Evolutionary conservation across 73 alveolate genomes (phyloP), one percentile per base, ranked within the genome.

Genomic region (Symbiodinium natans): DNA sequence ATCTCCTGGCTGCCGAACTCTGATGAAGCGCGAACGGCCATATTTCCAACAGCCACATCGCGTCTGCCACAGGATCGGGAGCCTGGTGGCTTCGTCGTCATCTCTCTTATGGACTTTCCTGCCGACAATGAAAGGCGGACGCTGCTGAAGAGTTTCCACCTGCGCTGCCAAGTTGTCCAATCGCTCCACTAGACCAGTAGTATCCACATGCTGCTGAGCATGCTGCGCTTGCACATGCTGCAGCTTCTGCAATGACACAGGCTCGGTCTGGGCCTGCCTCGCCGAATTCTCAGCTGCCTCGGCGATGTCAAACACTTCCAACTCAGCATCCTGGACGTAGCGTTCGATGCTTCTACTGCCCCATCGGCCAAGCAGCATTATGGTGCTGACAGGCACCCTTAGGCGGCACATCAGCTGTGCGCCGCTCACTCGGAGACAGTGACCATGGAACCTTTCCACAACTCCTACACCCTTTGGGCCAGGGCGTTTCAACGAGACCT

Each of bases 331-430:
- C 23, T 83, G 92, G n/a, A 83, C 38, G 75, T 83, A 83, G 41
- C 92, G 74, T n/a, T 41, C 41, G 43, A 43, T 23, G 1, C 77
- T 42, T 2, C 33, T 21, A 10, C 77, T 42, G 9, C 92, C 92
- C 92, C 90, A 82, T 7, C 90, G 68, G 42, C 92, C 92, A 48
- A 41, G 39, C 29, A 83, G 73, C 92, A 83, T 83, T 43, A 42
- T 46, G n/a, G 36, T 0, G 74, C 43, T 27, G 31, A 63, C 13
- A 8, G 31, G 41, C 2, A 83, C 31, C 41, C 41, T 63, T n/a
- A 83, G 17, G 33, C n/a, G 3, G 6, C 77, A 8, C 48, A 83
- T 3, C 31, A 23, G 42, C 43, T 83, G 92, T 17, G 92, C 41
- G 3, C 75, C 92, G 25, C 33, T 13, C 13, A 83, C 68, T 21